phyloP scores from a whole-genome alignment of 2,329 filamentous ascomycete species.

The Pseudogymnoascus destructans region DNA sequence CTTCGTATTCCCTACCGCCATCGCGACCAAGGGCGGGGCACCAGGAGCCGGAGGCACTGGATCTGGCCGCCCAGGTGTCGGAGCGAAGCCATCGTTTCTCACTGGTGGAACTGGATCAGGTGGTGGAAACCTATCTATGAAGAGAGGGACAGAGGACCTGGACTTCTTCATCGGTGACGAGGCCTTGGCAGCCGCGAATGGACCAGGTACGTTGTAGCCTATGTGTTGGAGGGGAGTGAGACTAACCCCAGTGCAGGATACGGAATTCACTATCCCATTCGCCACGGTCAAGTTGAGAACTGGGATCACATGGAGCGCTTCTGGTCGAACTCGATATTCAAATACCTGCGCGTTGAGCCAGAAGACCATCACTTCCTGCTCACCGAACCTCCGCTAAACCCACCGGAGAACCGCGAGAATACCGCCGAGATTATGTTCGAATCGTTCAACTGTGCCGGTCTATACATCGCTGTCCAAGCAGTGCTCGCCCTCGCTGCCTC shows the following conservation, averaged over 20 bases:
- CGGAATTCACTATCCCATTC: constrained; percentile 91
- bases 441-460: constrained; percentile 96
- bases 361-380: constrained; percentile 98
- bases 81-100: constrained; percentile 89
- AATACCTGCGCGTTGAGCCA: constrained; percentile 93
- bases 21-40: constrained; percentile 77
- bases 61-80: constrained; percentile 78
- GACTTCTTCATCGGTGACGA: constrained; percentile 99
- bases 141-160: constrained; percentile 92
- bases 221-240: background rate
- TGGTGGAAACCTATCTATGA: constrained; percentile 65
- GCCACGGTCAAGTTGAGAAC: constrained; percentile 97
- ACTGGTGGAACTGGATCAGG: constrained; percentile 76
- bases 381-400: constrained; percentile 93
- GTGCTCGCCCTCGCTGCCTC: constrained; percentile 92
- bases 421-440: constrained; percentile 99
- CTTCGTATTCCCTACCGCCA: constrained; percentile 97
- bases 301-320: constrained; percentile 99
- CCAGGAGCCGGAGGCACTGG: constrained; percentile 62
- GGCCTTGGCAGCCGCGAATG: constrained; percentile 68
- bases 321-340: constrained; percentile 99
- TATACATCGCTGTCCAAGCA: constrained; percentile 97
- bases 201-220: constrained; percentile 52
- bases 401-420: constrained; percentile 96
- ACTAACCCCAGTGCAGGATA: constrained; percentile 48